A percentile compares a stretch with the other conserved stretches of the same genome.
These are phyloP conservation scores for Chlorella variabilis DNA, from an alignment of 163 green algal species.

Conservation along the genomic window DNA sequence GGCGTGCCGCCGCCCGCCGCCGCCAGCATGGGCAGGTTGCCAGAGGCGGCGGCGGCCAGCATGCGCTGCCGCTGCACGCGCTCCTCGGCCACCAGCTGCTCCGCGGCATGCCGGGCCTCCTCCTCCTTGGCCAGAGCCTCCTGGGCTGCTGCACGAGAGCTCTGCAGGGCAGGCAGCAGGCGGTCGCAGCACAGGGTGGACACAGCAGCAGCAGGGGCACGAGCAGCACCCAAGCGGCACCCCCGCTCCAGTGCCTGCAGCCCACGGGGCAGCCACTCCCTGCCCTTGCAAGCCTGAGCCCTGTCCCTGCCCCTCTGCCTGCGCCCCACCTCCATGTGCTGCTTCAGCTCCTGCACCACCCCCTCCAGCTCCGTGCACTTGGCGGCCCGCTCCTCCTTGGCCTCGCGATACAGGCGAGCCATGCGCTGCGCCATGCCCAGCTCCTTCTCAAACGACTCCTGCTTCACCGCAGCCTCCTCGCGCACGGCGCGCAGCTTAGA, in stretches of 20 bases:
- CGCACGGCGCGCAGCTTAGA: slow-evolving; percentile 28
- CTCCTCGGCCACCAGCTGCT: slow-evolving; percentile 50
- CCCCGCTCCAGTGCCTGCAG: not conserved
- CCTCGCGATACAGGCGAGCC: slow-evolving; percentile 68
- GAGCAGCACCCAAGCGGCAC: too few relatives aligned
- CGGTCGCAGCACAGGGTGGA: not conserved
- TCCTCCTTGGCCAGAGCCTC: slow-evolving; percentile 43
- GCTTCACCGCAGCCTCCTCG: slow-evolving; percentile 45
- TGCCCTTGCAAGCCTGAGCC: too few relatives aligned
- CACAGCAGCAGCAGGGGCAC: too few relatives aligned
- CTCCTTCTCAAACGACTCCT: slow-evolving; percentile 59
- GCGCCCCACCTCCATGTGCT: slow-evolving; percentile 46
- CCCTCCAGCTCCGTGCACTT: slow-evolving; percentile 67
- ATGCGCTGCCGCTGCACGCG: slow-evolving; percentile 43
- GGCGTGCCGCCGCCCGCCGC: slow-evolving; percentile 1
- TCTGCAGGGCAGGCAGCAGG: slow-evolving; percentile 21
- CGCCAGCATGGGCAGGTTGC: slow-evolving; percentile 9
- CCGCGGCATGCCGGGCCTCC: slow-evolving; percentile 29
- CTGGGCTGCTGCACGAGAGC: slow-evolving; percentile 19
- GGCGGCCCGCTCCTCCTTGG: slow-evolving; percentile 55
- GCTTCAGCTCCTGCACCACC: slow-evolving; percentile 62
- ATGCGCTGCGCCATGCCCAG: slow-evolving; percentile 63
- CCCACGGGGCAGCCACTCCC: too few relatives aligned
- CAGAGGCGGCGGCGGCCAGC: slow-evolving; percentile 51
- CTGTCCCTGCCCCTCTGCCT: not conserved